Percentiles rank a stretch among this genome's conserved stretches.
These are phyloP conservation scores for Diophrys appendiculata DNA, from an alignment of 73 alveolate species.

Conservation along the genomic window DNA sequence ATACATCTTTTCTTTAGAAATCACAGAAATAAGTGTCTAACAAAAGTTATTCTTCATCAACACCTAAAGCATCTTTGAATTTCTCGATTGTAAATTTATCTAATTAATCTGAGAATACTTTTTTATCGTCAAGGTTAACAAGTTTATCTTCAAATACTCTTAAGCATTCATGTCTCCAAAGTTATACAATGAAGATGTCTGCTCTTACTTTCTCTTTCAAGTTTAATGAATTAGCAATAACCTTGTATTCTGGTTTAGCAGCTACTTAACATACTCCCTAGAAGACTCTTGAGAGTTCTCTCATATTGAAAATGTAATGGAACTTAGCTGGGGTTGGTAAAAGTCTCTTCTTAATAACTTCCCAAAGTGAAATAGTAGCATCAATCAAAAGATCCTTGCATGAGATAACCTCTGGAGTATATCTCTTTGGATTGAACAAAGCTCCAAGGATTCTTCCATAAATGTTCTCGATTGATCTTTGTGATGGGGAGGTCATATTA, in stretches of 20 bases:
- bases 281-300: slow-evolving; percentile 99
- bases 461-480: slow-evolving; percentile 98
- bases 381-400: slow-evolving; percentile 92
- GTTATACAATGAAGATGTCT: slow-evolving; percentile 94
- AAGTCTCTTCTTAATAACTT: slow-evolving; percentile 93
- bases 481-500: slow-evolving; percentile 99
- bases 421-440: slow-evolving; percentile 92
- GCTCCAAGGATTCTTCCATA: slow-evolving; percentile 97
- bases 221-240: slow-evolving; percentile 82
- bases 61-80: slow-evolving; percentile 72
- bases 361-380: slow-evolving; percentile 95
- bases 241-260: slow-evolving; percentile 67
- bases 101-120: slow-evolving; percentile 84
- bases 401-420: slow-evolving; percentile 87
- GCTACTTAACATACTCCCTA: slow-evolving; percentile 95
- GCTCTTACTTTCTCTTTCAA: slow-evolving; percentile 85
- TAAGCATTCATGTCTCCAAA: slow-evolving; percentile 99
- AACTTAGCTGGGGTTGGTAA: slow-evolving; percentile 99
- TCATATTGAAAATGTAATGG: slow-evolving; percentile 99
- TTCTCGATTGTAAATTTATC: slow-evolving; percentile 82
- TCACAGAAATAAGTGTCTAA: slow-evolving; percentile 84
- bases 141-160: slow-evolving; percentile 99
- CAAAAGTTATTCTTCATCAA: slow-evolving; percentile 73
- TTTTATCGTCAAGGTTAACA: slow-evolving; percentile 94
- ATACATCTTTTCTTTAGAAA: slow-evolving; percentile 88